Evolutionary conservation across 1,139 yeast species (phyloP).

Genomic region (Kodamaea anthophila): DNA sequence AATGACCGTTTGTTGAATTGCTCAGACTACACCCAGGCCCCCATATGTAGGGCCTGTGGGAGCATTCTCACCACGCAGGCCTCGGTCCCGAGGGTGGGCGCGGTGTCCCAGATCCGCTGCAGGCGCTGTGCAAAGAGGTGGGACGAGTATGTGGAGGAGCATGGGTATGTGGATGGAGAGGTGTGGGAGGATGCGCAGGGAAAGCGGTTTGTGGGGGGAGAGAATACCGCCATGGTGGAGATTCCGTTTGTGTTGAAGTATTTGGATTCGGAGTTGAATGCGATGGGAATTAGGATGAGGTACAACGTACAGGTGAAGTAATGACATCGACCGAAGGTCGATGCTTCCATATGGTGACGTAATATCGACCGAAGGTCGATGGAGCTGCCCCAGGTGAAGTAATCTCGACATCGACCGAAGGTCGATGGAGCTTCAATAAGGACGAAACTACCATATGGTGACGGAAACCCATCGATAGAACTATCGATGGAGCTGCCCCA

Average conservation of each 20-base stretch:
- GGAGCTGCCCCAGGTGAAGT: no score
- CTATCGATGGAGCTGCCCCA: no score
- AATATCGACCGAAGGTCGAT: no score
- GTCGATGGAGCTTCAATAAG: no score
- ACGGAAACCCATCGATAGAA: no score
- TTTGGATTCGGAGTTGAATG: conserved; percentile 90
- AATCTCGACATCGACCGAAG: no score
- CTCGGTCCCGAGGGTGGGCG: conserved; percentile 86
- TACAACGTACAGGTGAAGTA: conserved; percentile 49
- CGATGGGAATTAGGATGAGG: conserved; percentile 95
- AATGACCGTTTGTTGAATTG: conserved; percentile 95
- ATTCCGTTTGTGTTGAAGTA: conserved; percentile 95
- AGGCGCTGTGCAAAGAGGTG: conserved; percentile 81
- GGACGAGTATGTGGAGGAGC: conserved; percentile 31
- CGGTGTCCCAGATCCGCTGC: conserved; percentile 73
- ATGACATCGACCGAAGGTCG: no score
- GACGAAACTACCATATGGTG: no score
- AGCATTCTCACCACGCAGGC: conserved; percentile 83
- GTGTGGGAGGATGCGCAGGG: conserved; percentile 99
- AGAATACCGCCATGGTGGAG: conserved; percentile 86
- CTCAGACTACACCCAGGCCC: conserved; percentile 89
- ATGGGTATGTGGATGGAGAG: conserved; percentile 55
- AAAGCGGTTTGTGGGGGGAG: conserved; percentile 85
- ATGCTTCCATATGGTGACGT: no score
- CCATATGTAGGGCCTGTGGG: conserved; percentile 91